These are phyloP conservation scores for Ambrosia hybrid DNA, from an alignment of 140 eudicot species.

Conservation along the genomic window DNA sequence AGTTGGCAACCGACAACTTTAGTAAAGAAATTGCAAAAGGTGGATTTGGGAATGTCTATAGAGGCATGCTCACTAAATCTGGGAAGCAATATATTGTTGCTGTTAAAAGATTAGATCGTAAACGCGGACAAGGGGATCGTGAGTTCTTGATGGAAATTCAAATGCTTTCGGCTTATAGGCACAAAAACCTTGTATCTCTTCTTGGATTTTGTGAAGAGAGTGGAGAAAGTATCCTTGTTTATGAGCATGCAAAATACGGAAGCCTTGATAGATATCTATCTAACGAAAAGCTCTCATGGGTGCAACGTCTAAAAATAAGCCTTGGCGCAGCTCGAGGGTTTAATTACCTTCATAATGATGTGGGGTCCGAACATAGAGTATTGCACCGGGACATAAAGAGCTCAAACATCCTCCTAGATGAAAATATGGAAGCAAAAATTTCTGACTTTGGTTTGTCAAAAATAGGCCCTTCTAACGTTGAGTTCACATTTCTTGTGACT, in stretches of 20 bases:
- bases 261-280: neutral
- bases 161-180: neutral
- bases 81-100: conserved; percentile 2
- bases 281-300: neutral
- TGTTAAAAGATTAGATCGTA: conserved; percentile 3
- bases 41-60: conserved; percentile 5
- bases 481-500: neutral
- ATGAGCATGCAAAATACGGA: neutral
- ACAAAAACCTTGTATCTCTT: neutral
- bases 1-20: neutral
- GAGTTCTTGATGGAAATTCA: conserved; percentile 9
- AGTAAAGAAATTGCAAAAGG: neutral
- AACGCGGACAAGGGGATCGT: neutral
- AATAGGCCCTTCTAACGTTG: neutral
- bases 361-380: neutral
- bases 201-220: too few relatives aligned
- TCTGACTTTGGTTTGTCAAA: too few relatives aligned
- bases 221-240: neutral
- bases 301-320: conserved; percentile 8
- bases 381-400: neutral
- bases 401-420: neutral
- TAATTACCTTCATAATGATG: neutral
- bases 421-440: too few relatives aligned
- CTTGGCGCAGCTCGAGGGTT: neutral
- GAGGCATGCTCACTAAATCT: neutral